Conservation (phyloP, 306 rosid species). For the Boehmeria nivea region DNA sequence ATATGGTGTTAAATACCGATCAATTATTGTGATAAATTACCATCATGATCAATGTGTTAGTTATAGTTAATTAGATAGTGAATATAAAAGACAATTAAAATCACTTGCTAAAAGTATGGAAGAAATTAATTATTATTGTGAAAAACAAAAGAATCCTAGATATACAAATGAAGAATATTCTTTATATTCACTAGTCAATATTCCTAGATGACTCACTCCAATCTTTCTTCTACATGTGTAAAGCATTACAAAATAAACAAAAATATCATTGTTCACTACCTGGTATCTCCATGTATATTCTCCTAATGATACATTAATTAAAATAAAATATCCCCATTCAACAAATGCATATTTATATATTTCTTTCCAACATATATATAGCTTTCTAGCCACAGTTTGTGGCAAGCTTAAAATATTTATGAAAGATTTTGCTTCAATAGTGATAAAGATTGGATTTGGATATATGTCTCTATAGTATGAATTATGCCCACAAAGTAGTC, state of each 20-base stretch:
- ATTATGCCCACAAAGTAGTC: too few relatives aligned
- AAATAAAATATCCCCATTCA: too few relatives aligned
- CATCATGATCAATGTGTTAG: neutral
- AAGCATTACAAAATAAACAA: slow-evolving; percentile 5
- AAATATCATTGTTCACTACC: slow-evolving; percentile 5
- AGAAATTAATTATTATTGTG: neutral
- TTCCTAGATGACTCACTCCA: neutral
- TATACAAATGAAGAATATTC: neutral
- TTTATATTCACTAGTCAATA: neutral
- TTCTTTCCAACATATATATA: neutral
- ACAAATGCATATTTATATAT: too few relatives aligned
- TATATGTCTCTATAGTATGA: neutral
- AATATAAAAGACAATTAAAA: too few relatives aligned
- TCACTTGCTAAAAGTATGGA: too few relatives aligned
- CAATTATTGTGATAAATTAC: neutral
- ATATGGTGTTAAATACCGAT: neutral
- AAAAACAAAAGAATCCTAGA: neutral
- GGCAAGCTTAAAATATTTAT: neutral
- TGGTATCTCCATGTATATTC: too few relatives aligned
- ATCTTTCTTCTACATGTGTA: neutral
- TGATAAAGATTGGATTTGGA: neutral
- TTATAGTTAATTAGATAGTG: neutral
- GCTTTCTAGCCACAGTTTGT: slow-evolving; percentile 1
- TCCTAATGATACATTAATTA: too few relatives aligned
- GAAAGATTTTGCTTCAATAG: neutral